Conservation (phyloP, 208 protist genomes). For the Leishmania braziliensis region DNA sequence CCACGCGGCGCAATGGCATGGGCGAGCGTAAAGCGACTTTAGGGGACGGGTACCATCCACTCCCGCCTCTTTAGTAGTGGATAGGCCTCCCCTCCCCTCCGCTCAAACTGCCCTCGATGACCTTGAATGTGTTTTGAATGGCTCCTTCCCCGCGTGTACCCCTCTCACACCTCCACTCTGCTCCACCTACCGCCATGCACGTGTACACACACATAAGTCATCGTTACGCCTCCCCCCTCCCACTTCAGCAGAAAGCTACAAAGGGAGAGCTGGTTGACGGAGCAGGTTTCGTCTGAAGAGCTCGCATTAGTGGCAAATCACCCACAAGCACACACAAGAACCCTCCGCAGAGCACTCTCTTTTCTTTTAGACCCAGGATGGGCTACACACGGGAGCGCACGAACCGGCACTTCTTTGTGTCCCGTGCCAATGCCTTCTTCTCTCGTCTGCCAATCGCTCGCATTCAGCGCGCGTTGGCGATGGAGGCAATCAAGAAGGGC, state of each 20-base stretch:
- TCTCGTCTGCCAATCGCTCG: slow-evolving; percentile 82
- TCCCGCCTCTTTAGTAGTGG: neutral
- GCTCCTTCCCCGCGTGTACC: neutral
- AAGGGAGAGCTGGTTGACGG: too few species aligned
- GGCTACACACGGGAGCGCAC: slow-evolving; percentile 89
- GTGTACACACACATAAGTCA: neutral
- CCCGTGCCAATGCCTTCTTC: slow-evolving; percentile 90
- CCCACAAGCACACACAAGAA: neutral
- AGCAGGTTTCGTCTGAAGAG: too few species aligned
- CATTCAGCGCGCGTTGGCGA: slow-evolving; percentile 84
- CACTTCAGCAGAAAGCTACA: neutral
- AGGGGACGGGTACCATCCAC: too few species aligned
- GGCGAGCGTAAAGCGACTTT: neutral
- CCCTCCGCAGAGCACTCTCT: neutral
- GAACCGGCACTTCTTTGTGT: slow-evolving; percentile 87
- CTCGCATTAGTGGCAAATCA: too few species aligned
- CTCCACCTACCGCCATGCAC: neutral
- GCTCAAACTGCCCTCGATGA: neutral
- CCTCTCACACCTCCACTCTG: neutral
- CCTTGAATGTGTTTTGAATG: neutral
- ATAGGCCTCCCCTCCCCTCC: neutral
- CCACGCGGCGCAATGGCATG: neutral
- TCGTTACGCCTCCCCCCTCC: neutral
- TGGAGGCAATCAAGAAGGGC: slow-evolving; percentile 87
- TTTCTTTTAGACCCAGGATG: slow-evolving; percentile 25